Percentiles rank a stretch among this genome's conserved stretches.
Conservation (phyloP, 1,284 basidiomycete species). For the Apiotrichum laibachii region DNA sequence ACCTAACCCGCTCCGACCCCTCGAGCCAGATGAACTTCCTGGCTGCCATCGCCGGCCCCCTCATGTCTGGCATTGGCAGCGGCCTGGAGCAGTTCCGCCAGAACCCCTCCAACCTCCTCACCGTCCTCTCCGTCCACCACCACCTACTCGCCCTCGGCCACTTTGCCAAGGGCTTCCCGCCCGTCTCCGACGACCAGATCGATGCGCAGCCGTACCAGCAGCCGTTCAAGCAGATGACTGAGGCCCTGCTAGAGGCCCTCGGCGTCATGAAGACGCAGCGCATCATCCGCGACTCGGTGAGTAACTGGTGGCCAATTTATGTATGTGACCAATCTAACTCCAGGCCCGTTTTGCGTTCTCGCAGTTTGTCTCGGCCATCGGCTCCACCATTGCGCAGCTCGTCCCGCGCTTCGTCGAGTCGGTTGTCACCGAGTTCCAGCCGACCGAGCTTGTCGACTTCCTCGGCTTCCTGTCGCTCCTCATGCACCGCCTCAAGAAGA, state of each 20-base stretch:
- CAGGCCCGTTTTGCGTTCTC: conserved; percentile 86
- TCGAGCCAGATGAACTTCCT: conserved; percentile 72
- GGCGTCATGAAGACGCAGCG: conserved; percentile 84
- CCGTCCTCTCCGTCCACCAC: conserved; percentile 89
- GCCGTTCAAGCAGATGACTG: conserved; percentile 82
- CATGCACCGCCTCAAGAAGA: conserved; percentile 78
- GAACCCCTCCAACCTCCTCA: conserved; percentile 50
- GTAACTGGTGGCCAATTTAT: conserved; percentile 37
- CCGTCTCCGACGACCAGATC: conserved; percentile 69
- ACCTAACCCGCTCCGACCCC: conserved; percentile 64
- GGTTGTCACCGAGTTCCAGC: conserved; percentile 85
- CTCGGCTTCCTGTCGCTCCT: conserved; percentile 89
- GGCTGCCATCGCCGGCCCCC: conserved; percentile 73
- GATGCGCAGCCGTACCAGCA: conserved; percentile 71
- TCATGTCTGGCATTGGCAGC: conserved; percentile 71
- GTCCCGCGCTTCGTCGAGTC: conserved; percentile 68
- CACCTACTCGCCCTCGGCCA: conserved; percentile 92
- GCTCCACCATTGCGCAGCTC: conserved; percentile 60
- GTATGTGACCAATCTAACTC: conserved; percentile 50
- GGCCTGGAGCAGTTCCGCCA: conserved; percentile 58
- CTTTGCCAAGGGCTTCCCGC: conserved; percentile 95
- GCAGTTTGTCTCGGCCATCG: conserved; percentile 84
- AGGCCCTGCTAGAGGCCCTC: conserved; percentile 82
- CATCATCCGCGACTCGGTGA: conserved; percentile 86
- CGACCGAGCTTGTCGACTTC: conserved; percentile 90